Evolutionary conservation across 2,329 filamentous ascomycete species (phyloP), one percentile per base, ranked within the genome.

Genomic region (Xylaria digitata): DNA sequence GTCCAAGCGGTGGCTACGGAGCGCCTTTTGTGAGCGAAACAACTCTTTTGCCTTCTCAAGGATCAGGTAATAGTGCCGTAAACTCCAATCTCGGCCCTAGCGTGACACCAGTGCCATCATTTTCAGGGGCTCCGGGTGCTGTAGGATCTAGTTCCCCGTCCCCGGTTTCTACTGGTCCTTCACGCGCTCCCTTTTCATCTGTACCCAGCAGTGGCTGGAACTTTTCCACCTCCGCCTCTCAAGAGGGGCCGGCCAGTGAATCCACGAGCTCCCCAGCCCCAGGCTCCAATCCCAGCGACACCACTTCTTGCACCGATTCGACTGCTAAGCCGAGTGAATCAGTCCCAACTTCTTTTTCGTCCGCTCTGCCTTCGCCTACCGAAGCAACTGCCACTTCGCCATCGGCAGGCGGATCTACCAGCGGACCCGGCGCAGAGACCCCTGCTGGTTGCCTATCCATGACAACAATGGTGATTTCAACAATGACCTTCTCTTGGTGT

Each of bases 161-260:
- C 1, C 56, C 56, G 17, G 52, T 37, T 48, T 45, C 63, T 40
- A 42, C 46, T 15, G 49, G 65, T 19, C 57, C 56, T 54, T 72
- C 74, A 26, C 71, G 67, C 32, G 61, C 61, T 11, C 73, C 74
- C 17, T 73, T 72, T 48, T 73, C 74, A 46, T 71, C 72, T 45
- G 55, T 74, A 48, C 76, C 76, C 30, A 74, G 71, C 32, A 75
- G 73, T 64, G 76, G 76, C 23, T 77, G 75, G 75, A 77, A 77
- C 49, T 68, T 72, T 61, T 76, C 72, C 48, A 70, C 71, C 21
- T 72, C 73, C 3, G 67, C 66, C 17, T 66, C 59, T n/a, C 61
- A 66, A 46, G 63, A 58, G 43, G 55, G 67, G 26, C 67, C 64
- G 21, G 66, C 57, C 17, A 70, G 55, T n/a, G 70, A 62, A 54